Base-by-base conservation (phyloP, 345 rosid genomes). In the Microthlaspi erraticum region DNA sequence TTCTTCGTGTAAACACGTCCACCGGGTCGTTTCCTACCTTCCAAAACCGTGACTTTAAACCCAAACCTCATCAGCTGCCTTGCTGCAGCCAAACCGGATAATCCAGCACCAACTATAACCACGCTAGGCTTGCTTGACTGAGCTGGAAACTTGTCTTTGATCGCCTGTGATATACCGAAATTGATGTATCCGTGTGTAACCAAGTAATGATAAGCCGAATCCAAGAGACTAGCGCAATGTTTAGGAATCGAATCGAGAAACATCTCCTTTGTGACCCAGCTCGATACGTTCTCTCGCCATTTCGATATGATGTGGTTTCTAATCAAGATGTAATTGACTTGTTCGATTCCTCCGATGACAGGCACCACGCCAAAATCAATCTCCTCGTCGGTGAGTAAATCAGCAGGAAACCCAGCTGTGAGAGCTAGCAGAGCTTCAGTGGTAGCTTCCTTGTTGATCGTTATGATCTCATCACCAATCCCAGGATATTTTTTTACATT, bases 1-100 rank as follows among this genome's bases (percentile, higher is more conserved):
- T 85, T 94, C 76, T 86, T 94, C 0, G 97, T 91, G 72, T 94
- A 94, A 78, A 94, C 99, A 59, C 97, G 79, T 20, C 99, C 99
- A 10, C 99, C 97, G 0, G 97, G 87, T n/a, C 99, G 84, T 68
- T 94, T 94, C 83, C 99, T 94, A n/a, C 96, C 99, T 57, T 94
- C 99, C 74, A 94, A 79, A 53, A 94, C 92, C 0, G 89, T 89
- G 50, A 94, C 97, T 78, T 83, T 87, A 76, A 85, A 94, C 18
- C 99, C 99, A 60, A 86, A 85, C 79, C 95, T 83, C 86, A 91
- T 68, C 78, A 94, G 76, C 68, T 91, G 99, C 73, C 93, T 80
- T 0, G 99, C 97, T 0, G 99, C 96, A 53, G 91, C 88, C 76
- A 94, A 85, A 17, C 99, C 99, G 0, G 99, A 79, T 32, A 94